Base-by-base conservation (phyloP, 2,329 filamentous ascomycete genomes). In the Aspergillus sp. region DNA sequence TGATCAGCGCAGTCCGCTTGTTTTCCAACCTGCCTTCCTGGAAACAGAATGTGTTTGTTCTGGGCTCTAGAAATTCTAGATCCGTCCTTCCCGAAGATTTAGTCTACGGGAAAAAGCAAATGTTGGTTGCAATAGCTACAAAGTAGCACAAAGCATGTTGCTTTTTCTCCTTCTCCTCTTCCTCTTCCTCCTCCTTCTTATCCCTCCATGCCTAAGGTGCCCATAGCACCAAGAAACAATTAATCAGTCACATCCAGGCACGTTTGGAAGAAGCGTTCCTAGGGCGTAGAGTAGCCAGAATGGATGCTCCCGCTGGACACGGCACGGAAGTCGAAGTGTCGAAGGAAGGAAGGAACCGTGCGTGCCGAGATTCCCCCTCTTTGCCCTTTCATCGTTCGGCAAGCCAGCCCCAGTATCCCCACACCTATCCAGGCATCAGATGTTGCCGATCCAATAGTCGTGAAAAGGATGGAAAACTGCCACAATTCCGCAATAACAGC, bases 341-440 rank as follows among this genome's bases (percentile, higher is more conserved):
- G 47, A 30, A 27, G 27, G 27, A 50, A 27, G 10, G 47, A 50
- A 27, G 10, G 47, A 50, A n/a, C 47, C 47, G 47, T 50, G 47
- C 47, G 47, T 50, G 47, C 47, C 27, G 47, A 50, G 47, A 50
- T 32, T 21, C 19, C 47, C 47, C n/a, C 47, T 30, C 23, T 27
- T 50, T 30, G 47, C n/a, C 25, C 47, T 32, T 50, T 27, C 47
- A 50, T 32, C 47, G 47, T 50, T 50, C 47, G 47, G 47, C 47
- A 50, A 30, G 15, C 30, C 17, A 23, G 25, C 41, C 17, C 17
- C 5, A 17, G 23, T 27, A 30, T 11, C 47, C 17, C 47, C 47
- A 50, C 47, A 50, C 25, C 44, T 42, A 15, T 36, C 32, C 32
- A 36, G 32, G 32, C 27, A 32, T 49, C 23, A 49, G 27, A 30